These are phyloP conservation scores for Colletotrichum sp. DNA, from an alignment of 2,329 filamentous ascomycete genomes.

Conservation along the genomic window DNA sequence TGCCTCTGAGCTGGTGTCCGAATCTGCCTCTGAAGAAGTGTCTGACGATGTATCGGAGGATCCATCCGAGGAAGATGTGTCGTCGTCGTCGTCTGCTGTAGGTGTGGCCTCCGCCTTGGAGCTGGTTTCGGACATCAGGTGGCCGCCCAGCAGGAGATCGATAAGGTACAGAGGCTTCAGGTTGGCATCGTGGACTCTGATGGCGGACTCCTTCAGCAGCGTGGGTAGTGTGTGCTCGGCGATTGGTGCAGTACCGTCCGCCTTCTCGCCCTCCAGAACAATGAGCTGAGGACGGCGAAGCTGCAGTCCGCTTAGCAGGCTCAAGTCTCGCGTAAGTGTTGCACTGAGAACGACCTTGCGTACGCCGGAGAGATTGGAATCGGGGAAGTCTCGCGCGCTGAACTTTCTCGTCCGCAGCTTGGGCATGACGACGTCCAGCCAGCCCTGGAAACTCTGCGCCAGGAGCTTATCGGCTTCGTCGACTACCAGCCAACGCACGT, in stretches of 20 bases:
- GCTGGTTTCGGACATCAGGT: conserved; percentile 40
- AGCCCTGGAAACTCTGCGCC: conserved; percentile 91
- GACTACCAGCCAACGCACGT: conserved; percentile 86
- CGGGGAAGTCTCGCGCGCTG: conserved; percentile 57
- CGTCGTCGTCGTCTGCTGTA: conserved; percentile 23
- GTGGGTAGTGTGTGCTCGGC: conserved; percentile 63
- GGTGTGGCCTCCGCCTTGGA: conserved; percentile 12
- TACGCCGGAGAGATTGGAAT: conserved; percentile 59
- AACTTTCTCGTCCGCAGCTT: conserved; percentile 55
- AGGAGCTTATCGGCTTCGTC: conserved; percentile 94
- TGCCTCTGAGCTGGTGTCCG: conserved; percentile 31
- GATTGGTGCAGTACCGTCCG: conserved; percentile 41
- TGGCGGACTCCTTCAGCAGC: conserved; percentile 66
- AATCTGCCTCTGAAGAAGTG: conserved; percentile 29
- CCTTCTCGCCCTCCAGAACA: conserved; percentile 65
- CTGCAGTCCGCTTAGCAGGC: conserved; percentile 75
- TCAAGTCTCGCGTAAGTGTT: conserved; percentile 88
- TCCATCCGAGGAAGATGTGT: conserved; percentile 26
- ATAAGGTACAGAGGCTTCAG: conserved; percentile 87
- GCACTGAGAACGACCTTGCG: conserved; percentile 89
- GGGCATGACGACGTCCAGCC: conserved; percentile 77
- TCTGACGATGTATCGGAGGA: conserved; percentile 39
- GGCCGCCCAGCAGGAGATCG: conserved; percentile 68
- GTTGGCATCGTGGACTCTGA: conserved; percentile 71
- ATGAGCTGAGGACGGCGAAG: conserved; percentile 78